phyloP scores from a whole-genome alignment of 2,329 filamentous ascomycete species.

The Nigrospora osmanthi region DNA sequence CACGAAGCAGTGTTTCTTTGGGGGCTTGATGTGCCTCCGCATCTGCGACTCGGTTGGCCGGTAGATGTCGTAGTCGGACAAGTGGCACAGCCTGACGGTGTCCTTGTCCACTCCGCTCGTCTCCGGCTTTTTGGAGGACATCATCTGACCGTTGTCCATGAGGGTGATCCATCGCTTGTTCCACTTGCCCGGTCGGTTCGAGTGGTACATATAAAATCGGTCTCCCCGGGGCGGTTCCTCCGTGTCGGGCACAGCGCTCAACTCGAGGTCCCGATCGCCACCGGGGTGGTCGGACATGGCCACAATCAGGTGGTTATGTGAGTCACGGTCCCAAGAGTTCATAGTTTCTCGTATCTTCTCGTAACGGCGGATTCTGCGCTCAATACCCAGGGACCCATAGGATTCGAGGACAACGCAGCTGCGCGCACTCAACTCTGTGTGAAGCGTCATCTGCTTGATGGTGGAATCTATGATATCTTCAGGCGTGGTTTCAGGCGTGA shows the following conservation, averaged over 20 bases:
- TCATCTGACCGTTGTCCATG: slow-evolving; percentile 63
- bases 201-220: slow-evolving; percentile 70
- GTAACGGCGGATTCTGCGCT: slow-evolving; percentile 76
- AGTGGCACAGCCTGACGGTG: slow-evolving; percentile 63
- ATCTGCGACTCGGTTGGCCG: slow-evolving; percentile 61
- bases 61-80: slow-evolving; percentile 92
- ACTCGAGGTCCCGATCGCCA: slow-evolving; percentile 55
- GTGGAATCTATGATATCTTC: slow-evolving; percentile 65
- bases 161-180: slow-evolving; percentile 75
- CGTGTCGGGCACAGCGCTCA: slow-evolving; percentile 51
- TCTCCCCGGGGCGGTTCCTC: slow-evolving; percentile 56
- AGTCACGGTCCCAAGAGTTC: slow-evolving; percentile 86
- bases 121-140: slow-evolving; percentile 62
- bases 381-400: slow-evolving; percentile 68
- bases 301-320: slow-evolving; percentile 67
- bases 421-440: slow-evolving; percentile 47
- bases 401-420: slow-evolving; percentile 70
- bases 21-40: slow-evolving; percentile 67
- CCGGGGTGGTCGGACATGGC: slow-evolving; percentile 48
- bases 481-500: slow-evolving; percentile 67
- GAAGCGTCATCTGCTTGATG: slow-evolving; percentile 52
- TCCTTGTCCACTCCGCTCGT: slow-evolving; percentile 57
- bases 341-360: slow-evolving; percentile 81
- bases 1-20: slow-evolving; percentile 78
- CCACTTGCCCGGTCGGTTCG: slow-evolving; percentile 79